These are phyloP conservation scores for Gossypium schwendimanii DNA, from an alignment of 441 rosid species.

Conservation along the genomic window DNA sequence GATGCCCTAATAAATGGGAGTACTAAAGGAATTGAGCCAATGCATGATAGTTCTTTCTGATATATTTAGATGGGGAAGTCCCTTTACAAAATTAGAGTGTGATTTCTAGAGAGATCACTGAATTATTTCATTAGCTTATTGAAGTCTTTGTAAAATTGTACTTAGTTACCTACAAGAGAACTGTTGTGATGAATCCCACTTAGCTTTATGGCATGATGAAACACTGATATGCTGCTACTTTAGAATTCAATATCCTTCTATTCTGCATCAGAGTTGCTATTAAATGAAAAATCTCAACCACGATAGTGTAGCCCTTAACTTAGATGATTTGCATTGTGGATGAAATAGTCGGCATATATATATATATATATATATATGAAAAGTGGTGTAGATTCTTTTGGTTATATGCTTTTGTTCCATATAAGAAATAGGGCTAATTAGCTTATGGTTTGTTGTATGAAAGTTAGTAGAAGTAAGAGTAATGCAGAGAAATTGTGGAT, in stretches of 20 bases:
- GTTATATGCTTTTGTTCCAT: not conserved
- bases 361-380: not conserved
- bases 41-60: not conserved
- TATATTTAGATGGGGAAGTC: not conserved
- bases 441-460: not conserved
- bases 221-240: not conserved
- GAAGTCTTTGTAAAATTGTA: not conserved
- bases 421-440: not conserved
- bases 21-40: not conserved
- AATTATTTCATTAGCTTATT: not conserved
- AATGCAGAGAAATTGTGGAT: not conserved
- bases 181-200: not conserved
- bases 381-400: conserved; percentile 1
- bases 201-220: not conserved
- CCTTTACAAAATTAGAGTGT: not conserved
- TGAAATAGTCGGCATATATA: not conserved
- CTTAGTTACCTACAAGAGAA: not conserved
- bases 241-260: not conserved
- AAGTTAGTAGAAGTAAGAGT: not conserved
- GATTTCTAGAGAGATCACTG: not conserved
- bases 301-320: not conserved
- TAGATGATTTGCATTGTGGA: not conserved
- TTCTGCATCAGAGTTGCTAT: not conserved
- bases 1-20: not conserved
- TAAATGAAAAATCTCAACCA: not conserved